These are phyloP conservation scores for Exophiala alcalophila DNA, from an alignment of 2,329 filamentous ascomycete species.

Conservation along the genomic window DNA sequence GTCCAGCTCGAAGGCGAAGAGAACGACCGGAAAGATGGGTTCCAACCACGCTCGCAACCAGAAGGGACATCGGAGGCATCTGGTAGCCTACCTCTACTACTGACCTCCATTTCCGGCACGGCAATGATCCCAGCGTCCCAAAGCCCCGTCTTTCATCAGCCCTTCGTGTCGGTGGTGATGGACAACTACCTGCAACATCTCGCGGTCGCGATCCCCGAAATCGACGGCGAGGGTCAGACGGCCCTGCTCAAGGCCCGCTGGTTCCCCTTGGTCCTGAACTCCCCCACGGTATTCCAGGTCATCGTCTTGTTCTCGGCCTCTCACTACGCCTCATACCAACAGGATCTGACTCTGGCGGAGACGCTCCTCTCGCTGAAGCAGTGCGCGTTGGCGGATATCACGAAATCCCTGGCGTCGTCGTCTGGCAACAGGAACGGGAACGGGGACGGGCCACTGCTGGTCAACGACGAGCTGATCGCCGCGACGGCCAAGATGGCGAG, in stretches of 20 bases:
- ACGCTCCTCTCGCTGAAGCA: constrained; percentile 44
- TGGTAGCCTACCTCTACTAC: background rate
- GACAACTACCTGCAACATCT: constrained; percentile 36
- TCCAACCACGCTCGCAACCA: too few species aligned
- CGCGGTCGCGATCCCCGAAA: constrained; percentile 43
- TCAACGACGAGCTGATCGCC: constrained; percentile 43
- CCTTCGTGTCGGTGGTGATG: constrained; percentile 13
- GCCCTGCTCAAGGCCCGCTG: constrained; percentile 40
- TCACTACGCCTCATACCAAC: constrained; percentile 37
- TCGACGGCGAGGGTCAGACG: constrained; percentile 37
- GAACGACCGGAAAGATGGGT: too few species aligned
- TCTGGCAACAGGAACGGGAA: too few species aligned
- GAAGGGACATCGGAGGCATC: background rate
- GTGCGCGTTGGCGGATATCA: constrained; percentile 39
- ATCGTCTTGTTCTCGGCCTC: constrained; percentile 44
- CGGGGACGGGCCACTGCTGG: too few species aligned
- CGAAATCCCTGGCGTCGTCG: background rate
- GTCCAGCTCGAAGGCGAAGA: background rate
- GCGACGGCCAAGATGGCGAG: constrained; percentile 53
- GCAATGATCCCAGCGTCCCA: constrained; percentile 15
- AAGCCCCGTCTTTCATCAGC: constrained; percentile 12
- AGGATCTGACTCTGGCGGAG: constrained; percentile 24
- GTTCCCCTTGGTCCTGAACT: constrained; percentile 44
- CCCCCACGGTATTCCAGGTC: constrained; percentile 41
- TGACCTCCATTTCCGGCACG: constrained; percentile 4